These are phyloP conservation scores for Penicillium taxi DNA, from an alignment of 495 filamentous ascomycete genomes.

Conservation along the genomic window DNA sequence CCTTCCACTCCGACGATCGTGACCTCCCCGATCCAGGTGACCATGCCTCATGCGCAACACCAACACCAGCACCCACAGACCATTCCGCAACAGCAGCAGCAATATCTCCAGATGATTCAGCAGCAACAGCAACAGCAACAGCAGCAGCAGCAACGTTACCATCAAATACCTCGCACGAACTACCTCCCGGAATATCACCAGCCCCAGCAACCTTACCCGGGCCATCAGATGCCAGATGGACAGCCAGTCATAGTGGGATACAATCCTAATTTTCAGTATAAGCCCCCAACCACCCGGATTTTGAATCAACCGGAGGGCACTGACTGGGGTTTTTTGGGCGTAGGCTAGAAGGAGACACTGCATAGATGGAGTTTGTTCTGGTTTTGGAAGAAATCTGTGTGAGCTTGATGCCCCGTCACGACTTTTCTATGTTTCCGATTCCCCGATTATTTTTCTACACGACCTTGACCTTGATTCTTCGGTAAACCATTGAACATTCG, in stretches of 20 bases:
- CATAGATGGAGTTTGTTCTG: conserved; percentile 14
- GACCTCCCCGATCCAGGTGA: conserved; percentile 26
- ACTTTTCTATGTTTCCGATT: conserved; percentile 15
- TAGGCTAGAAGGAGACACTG: conserved; percentile 28
- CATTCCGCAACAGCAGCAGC: conserved; percentile 23
- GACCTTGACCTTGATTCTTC: conserved; percentile 4
- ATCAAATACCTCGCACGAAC: conserved; percentile 24
- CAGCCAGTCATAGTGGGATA: conserved; percentile 36
- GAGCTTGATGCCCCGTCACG: conserved; percentile 26
- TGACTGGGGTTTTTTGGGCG: conserved; percentile 41
- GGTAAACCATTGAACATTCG: conserved; percentile 8
- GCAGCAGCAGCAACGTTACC: conserved; percentile 29
- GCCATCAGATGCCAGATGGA: conserved; percentile 24
- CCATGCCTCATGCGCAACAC: conserved; percentile 27
- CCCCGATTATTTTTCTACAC: no score
- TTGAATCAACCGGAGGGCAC: conserved; percentile 40
- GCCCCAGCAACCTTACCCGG: conserved; percentile 14
- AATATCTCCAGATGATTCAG: conserved; percentile 29
- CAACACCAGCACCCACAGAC: conserved; percentile 23
- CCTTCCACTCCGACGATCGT: conserved; percentile 24
- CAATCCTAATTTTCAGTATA: conserved; percentile 32
- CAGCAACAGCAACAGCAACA: conserved; percentile 25
- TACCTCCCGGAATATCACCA: conserved; percentile 35
- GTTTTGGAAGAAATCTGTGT: conserved; percentile 6
- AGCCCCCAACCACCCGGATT: conserved; percentile 31